Evolutionary conservation across 75 land plant genomes (phyloP), one percentile per base, ranked within the genome.

Genomic region (Adiantum capillusveneris): DNA sequence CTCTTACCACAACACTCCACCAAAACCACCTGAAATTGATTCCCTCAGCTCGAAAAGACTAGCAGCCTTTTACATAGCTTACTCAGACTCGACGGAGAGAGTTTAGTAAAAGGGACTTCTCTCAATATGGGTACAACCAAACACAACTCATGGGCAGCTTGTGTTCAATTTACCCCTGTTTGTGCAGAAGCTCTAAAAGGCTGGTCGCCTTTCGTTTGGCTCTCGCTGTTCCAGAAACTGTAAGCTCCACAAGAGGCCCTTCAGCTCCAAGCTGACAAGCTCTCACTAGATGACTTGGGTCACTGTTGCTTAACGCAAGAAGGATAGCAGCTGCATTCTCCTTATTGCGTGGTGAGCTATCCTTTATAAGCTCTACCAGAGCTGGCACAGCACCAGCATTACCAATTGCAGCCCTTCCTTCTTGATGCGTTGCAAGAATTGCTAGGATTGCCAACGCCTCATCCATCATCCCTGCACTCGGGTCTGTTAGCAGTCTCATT

Each of bases 361-460:
- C 68, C 31, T 59, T 70, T 29, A 90, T 75, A 27, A 87, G 37
- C 48, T 84, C 81, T 31, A 84, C 66, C 65, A 87, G 58, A 19
- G 61, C 39, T 1, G 83, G 73, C 1, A 83, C 66, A 9, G 92
- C 77, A 25, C 70, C 67, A n/a, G 75, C 77, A 30, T 73, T 60
- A 0, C 75, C 83, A 56, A 90, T 84, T 3, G 88, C 85, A 21
- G 25, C 17, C 31, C 80, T 81, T 16, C 92, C 96, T 54, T 90
- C 96, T 29, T 62, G 83, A 65, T 87, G 84, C 29, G 79, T 84
- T n/a, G 92, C 84, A 24, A 90, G 79, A 42, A 90, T 70, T 17
- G 91, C 87, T 53, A 90, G 62, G 60, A 90, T 81, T 24, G 80
- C 92, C 1, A 90, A 68, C 9, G 91, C 85, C 58, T 90, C 96